Evolutionary conservation across 2,329 filamentous ascomycete species (phyloP).

Genomic region (Sporothrix euskadiensis): DNA sequence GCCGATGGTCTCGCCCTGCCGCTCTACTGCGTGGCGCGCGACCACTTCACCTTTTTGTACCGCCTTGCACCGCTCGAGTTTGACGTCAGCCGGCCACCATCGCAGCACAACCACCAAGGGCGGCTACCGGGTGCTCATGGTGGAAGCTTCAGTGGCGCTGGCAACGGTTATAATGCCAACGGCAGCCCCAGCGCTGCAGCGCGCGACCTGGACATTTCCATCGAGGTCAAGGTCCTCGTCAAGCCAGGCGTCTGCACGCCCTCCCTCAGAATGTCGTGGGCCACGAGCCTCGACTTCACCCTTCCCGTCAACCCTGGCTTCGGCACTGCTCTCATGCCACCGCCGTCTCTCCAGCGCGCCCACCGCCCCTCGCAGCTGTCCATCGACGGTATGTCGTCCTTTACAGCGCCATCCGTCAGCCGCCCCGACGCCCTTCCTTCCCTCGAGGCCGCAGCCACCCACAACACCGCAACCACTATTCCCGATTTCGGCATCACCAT

Average conservation of each 20-base stretch:
- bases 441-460: conserved; percentile 55
- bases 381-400: conserved; percentile 58
- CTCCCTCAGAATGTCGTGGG: conserved; percentile 65
- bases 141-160: neutral
- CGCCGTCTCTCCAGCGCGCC: conserved; percentile 57
- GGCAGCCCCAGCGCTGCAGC: conserved; percentile 34
- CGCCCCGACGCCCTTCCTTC: conserved; percentile 62
- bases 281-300: conserved; percentile 68
- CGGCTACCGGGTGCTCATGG: neutral
- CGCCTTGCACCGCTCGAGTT: conserved; percentile 57
- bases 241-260: conserved; percentile 60
- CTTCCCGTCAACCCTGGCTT: conserved; percentile 64
- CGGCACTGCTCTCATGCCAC: conserved; percentile 52
- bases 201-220: conserved; percentile 59
- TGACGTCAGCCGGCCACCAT: conserved; percentile 45
- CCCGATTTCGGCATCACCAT: conserved; percentile 71
- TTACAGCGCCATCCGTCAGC: conserved; percentile 57
- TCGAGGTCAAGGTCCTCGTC: conserved; percentile 60
- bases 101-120: conserved; percentile 9
- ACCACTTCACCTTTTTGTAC: conserved; percentile 75
- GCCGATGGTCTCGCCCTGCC: conserved; percentile 52
- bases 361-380: conserved; percentile 66
- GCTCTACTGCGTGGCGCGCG: conserved; percentile 65
- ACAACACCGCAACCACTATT: conserved; percentile 48
- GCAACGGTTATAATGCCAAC: neutral